A percentile compares a stretch with the other conserved stretches of the same genome.
These are phyloP conservation scores for Rhinocladiella similis DNA, from an alignment of 2,329 filamentous ascomycete genomes.

Conservation along the genomic window DNA sequence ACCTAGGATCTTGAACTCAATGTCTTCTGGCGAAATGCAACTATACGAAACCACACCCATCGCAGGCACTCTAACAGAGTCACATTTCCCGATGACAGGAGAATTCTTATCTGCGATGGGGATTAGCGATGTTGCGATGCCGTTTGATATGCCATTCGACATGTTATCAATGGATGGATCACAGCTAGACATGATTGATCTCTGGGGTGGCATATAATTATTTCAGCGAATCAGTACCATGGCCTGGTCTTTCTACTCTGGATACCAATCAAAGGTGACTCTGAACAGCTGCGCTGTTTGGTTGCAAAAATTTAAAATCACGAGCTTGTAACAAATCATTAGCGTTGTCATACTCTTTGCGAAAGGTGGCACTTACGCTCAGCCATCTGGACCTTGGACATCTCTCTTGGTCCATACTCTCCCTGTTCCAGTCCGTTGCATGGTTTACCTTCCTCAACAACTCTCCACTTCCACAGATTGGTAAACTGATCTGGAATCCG, in stretches of 20 bases:
- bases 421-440: slow-evolving; percentile 33
- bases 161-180: slow-evolving; percentile 21
- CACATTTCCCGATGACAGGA: slow-evolving; percentile 8
- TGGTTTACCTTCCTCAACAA: slow-evolving; percentile 26
- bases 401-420: slow-evolving; percentile 31
- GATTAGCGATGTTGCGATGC: slow-evolving; percentile 19
- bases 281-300: neutral
- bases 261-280: neutral
- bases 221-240: too few relatives aligned
- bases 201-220: slow-evolving; percentile 17
- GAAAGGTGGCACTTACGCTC: neutral
- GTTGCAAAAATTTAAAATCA: slow-evolving; percentile 3
- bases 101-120: slow-evolving; percentile 24
- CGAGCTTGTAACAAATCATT: neutral
- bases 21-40: neutral
- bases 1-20: neutral
- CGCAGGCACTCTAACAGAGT: neutral
- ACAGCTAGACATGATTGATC: slow-evolving; percentile 16
- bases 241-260: too few relatives aligned
- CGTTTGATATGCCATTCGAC: slow-evolving; percentile 24
- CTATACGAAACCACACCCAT: neutral
- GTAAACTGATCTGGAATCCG: slow-evolving; percentile 30
- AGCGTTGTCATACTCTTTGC: neutral
- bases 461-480: slow-evolving; percentile 29
- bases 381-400: slow-evolving; percentile 27